These are phyloP conservation scores for Trichophyton mentagrophytes DNA, from an alignment of 2,329 filamentous ascomycete species.

Conservation along the genomic window DNA sequence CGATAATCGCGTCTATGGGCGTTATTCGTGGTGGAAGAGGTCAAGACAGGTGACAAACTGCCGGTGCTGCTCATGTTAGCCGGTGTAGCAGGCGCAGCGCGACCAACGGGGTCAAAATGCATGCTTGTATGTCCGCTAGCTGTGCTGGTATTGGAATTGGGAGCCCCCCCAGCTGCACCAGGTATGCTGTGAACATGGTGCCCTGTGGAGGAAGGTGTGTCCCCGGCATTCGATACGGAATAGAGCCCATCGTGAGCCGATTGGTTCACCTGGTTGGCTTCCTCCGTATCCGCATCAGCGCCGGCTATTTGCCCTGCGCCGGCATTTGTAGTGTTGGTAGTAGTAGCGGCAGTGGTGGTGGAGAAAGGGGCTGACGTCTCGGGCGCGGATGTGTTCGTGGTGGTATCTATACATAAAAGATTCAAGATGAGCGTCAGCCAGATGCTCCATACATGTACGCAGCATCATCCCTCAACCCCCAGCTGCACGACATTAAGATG, in stretches of 20 bases:
- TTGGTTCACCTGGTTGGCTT: background rate
- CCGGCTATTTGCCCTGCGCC: constrained; percentile 9
- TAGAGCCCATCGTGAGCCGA: constrained; percentile 5
- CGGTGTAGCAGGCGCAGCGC: constrained; percentile 5
- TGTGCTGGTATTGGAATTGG: constrained; percentile 2
- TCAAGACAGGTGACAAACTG: constrained; percentile 7
- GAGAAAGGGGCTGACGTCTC: constrained; percentile 6
- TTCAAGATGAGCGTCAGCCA: background rate
- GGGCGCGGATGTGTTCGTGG: background rate
- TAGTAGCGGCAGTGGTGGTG: background rate
- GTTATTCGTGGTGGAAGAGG: constrained; percentile 3
- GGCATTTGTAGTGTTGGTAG: constrained; percentile 3
- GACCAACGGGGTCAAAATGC: constrained; percentile 9
- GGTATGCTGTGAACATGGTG: background rate
- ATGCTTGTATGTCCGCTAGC: background rate
- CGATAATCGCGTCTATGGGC: background rate
- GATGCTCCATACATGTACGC: background rate
- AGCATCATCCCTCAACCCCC: background rate
- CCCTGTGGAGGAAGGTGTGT: constrained; percentile 5
- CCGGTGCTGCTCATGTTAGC: constrained; percentile 8
- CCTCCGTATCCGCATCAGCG: constrained; percentile 2
- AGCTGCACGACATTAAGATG: background rate
- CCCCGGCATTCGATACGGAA: constrained; percentile 1
- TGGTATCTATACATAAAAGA: background rate
- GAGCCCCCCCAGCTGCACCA: background rate